Base-by-base conservation (phyloP, 345 rosid genomes). In the Aquilaria sinensis region DNA sequence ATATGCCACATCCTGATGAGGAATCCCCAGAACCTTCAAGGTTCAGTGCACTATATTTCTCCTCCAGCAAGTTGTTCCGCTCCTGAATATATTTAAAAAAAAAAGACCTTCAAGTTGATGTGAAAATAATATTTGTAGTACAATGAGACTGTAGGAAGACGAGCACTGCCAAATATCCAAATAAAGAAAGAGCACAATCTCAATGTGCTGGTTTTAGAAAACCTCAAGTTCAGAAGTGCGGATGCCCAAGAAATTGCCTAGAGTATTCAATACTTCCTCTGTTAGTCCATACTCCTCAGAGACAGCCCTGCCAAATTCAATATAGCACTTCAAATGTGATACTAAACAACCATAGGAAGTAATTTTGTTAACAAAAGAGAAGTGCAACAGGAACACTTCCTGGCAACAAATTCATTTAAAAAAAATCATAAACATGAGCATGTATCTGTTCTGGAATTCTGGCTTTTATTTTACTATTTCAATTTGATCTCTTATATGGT, bases 201-300 rank as follows among this genome's bases (percentile, higher is more conserved):
- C 51, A 8, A 52, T 16, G 49, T 47, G 52, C 54, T 49, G 60
- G 68, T 51, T 47, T 30, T 54, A 43, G 62, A 23, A 68, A 64
- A 90, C 99, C 96, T 82, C 82, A 67, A 90, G 74, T 41, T 88
- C 97, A 51, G 84, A 74, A 64, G 77, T 47, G 65, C 81, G 65
- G 65, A 82, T 82, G 58, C 89, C 85, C 66, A 88, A 82, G 69
- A 85, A 83, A 70, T 86, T 89, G 79, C 85, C 65, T 69, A 94
- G 72, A 67, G 67, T 61, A 58, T 77, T 74, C 72, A 78, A 67
- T 63, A 78, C 90, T 69, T 85, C 92, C 77, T 90, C 95, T 63
- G 74, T 75, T 75, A 83, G 66, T 56, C 87, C 96, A 75, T 81
- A 72, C 66, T 94, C 99, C 76, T 83, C 84, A 72, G 81, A 85